phyloP scores from a whole-genome alignment of 2,329 filamentous ascomycete species.

The Penicillium sp. region DNA sequence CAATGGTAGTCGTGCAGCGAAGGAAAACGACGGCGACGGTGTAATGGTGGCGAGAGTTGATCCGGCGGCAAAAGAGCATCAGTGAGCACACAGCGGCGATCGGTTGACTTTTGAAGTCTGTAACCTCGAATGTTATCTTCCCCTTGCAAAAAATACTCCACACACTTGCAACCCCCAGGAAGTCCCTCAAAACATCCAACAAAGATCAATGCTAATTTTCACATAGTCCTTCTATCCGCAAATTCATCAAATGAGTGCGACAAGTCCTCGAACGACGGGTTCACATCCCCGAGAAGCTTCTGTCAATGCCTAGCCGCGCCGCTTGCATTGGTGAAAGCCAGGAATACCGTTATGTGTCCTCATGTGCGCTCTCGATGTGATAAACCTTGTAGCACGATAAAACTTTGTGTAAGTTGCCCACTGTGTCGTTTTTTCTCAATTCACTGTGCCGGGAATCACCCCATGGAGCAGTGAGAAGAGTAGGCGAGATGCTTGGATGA shows the following conservation, averaged over 20 bases:
- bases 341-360: slow-evolving; percentile 7
- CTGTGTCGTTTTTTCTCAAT: not conserved
- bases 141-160: not conserved
- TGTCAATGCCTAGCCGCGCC: slow-evolving; percentile 5
- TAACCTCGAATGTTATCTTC: not conserved
- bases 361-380: slow-evolving; percentile 5
- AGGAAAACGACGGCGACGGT: slow-evolving; percentile 26
- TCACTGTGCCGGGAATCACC: slow-evolving; percentile 19
- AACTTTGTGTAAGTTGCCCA: not conserved
- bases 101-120: slow-evolving; percentile 25
- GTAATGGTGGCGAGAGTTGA: slow-evolving; percentile 25
- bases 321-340: slow-evolving; percentile 3
- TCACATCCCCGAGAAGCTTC: slow-evolving; percentile 1
- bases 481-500: slow-evolving; percentile 3
- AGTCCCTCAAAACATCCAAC: not conserved
- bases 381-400: not conserved
- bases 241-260: slow-evolving; percentile 9
- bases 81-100: slow-evolving; percentile 59
- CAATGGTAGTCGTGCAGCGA: slow-evolving; percentile 24
- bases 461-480: slow-evolving; percentile 12
- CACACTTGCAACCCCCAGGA: not conserved
- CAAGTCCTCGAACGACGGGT: slow-evolving; percentile 12
- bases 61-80: slow-evolving; percentile 42
- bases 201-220: not conserved
- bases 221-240: slow-evolving; percentile 1